These are phyloP conservation scores for Alternaria arborescens DNA, from an alignment of 2,329 filamentous ascomycete genomes.

Conservation along the genomic window DNA sequence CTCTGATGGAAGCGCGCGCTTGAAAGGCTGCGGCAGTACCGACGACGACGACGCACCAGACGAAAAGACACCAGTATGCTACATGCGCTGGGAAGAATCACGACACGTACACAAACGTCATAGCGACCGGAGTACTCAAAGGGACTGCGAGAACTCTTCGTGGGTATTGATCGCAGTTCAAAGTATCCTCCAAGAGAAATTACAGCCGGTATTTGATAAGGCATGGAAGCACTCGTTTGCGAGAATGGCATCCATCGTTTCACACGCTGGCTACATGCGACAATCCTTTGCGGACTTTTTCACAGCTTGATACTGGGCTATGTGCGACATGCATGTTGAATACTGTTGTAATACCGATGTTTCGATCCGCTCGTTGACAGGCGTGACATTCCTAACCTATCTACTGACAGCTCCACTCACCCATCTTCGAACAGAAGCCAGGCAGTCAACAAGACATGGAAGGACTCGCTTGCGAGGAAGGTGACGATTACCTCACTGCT, in stretches of 20 bases:
- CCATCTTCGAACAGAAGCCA: background rate
- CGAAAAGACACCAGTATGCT: background rate
- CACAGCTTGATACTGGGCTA: background rate
- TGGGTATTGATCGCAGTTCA: conserved; percentile 41
- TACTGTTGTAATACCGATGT: background rate
- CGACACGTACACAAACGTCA: background rate
- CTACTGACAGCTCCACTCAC: background rate
- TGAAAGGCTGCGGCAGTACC: background rate
- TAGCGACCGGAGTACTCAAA: conserved; percentile 37
- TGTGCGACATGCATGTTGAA: background rate
- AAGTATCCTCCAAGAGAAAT: conserved; percentile 40
- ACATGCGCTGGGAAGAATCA: background rate
- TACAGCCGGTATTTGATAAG: conserved; percentile 20
- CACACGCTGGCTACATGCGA: conserved; percentile 25
- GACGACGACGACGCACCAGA: background rate
- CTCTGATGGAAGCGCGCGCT: background rate
- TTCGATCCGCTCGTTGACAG: background rate
- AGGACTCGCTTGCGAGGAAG: conserved; percentile 26
- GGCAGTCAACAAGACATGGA: conserved; percentile 22
- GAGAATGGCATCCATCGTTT: conserved; percentile 28
- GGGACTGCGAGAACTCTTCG: conserved; percentile 38
- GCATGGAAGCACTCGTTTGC: conserved; percentile 25
- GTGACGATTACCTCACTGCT: conserved; percentile 22
- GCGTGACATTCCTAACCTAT: background rate
- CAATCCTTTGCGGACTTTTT: background rate